phyloP scores from a whole-genome alignment of 2,329 filamentous ascomycete genomes.

The Dactylonectria macrodidyma region DNA sequence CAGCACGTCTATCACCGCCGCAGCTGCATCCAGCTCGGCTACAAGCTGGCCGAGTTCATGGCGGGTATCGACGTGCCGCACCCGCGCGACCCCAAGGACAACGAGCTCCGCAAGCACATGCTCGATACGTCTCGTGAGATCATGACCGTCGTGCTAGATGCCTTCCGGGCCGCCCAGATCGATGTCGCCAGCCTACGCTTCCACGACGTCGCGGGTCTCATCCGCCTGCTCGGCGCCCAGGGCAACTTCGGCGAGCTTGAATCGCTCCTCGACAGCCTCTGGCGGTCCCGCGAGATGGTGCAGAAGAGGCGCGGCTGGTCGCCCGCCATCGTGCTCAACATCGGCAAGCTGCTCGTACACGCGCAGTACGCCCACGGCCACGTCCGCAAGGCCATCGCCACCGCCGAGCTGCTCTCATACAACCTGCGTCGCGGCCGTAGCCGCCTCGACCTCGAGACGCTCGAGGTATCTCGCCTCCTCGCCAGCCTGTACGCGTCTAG shows the following conservation, averaged over 20 bases:
- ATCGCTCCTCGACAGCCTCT: slow-evolving; percentile 42
- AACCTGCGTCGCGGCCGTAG: slow-evolving; percentile 47
- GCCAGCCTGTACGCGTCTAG: slow-evolving; percentile 39
- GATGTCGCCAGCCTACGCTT: slow-evolving; percentile 60
- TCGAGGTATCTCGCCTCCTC: slow-evolving; percentile 44
- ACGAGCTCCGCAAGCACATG: slow-evolving; percentile 35
- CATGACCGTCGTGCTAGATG: slow-evolving; percentile 55
- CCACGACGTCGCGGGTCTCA: slow-evolving; percentile 60
- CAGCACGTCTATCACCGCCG: slow-evolving; percentile 58
- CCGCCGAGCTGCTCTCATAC: slow-evolving; percentile 45
- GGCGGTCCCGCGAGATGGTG: slow-evolving; percentile 41
- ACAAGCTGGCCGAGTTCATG: slow-evolving; percentile 61
- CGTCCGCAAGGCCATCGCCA: slow-evolving; percentile 39
- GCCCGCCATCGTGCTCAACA: slow-evolving; percentile 38
- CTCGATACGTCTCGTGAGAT: slow-evolving; percentile 42
- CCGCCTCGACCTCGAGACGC: slow-evolving; percentile 44
- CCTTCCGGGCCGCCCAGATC: slow-evolving; percentile 58
- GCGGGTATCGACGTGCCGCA: slow-evolving; percentile 57
- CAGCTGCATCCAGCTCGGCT: slow-evolving; percentile 58
- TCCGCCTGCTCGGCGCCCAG: slow-evolving; percentile 63
- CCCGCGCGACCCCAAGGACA: slow-evolving; percentile 51
- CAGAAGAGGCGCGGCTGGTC: slow-evolving; percentile 42
- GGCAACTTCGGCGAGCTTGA: slow-evolving; percentile 63
- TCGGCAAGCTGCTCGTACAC: slow-evolving; percentile 45
- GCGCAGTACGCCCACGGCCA: slow-evolving; percentile 38